phyloP scores from a whole-genome alignment of 1,284 basidiomycete genomes.

The Irpex sp. region DNA sequence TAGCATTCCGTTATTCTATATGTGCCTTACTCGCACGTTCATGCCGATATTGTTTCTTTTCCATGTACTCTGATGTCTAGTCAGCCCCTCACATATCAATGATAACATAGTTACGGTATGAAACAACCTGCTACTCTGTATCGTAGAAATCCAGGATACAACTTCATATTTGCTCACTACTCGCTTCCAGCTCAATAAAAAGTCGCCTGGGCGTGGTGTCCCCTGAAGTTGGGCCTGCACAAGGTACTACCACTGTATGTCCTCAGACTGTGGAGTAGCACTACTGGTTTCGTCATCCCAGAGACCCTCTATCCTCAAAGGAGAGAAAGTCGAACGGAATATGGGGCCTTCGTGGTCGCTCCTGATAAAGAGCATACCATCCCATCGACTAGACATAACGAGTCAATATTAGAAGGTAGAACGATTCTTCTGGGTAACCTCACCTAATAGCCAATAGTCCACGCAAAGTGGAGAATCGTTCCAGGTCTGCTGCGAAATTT shows the following conservation, averaged over 20 bases:
- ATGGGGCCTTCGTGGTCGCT: conserved; percentile 5
- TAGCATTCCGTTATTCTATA: too few relatives aligned
- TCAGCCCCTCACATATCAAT: too few relatives aligned
- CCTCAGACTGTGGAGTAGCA: background rate
- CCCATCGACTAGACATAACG: conserved; percentile 1
- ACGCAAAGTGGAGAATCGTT: conserved; percentile 9
- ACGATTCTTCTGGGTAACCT: background rate
- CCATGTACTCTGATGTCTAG: too few relatives aligned
- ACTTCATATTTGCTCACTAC: too few relatives aligned
- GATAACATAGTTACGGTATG: too few relatives aligned
- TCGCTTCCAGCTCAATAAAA: too few relatives aligned
- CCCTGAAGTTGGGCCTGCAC: too few relatives aligned
- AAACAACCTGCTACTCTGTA: too few relatives aligned
- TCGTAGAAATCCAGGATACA: too few relatives aligned
- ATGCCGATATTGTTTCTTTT: too few relatives aligned
- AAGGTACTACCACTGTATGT: background rate
- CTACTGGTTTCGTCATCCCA: background rate
- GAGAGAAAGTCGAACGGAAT: conserved; percentile 1
- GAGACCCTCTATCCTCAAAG: background rate
- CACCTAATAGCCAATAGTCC: conserved; percentile 6
- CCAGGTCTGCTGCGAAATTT: conserved; percentile 6
- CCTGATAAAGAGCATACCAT: conserved; percentile 1
- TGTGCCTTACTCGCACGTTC: too few relatives aligned
- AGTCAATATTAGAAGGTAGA: background rate
- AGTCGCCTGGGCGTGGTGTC: too few relatives aligned